Base-by-base conservation (phyloP, 1,284 basidiomycete species). In the Entoloma clypeatum region DNA sequence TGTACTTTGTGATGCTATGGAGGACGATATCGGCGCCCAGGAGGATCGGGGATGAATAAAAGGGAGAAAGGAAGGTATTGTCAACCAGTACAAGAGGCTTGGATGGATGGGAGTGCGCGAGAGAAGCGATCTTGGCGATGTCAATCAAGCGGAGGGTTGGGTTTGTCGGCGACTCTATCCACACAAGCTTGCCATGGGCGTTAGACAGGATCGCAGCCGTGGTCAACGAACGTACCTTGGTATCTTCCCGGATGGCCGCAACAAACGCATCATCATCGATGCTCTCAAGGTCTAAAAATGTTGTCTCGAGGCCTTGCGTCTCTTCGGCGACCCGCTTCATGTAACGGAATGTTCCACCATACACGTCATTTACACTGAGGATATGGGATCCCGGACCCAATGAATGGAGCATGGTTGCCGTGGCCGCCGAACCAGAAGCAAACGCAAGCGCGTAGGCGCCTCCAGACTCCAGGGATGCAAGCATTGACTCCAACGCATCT, bases 121-220 rank as follows among this genome's bases (percentile, higher is more conserved):
- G 67, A 22, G 72, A 60, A 27, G 74, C 72, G 48, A 93, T 74
- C 41, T 77, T 72, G 1, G 72, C 59, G 56, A 94, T 81, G 59
- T 91, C 82, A 46, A 94, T 81, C 24, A 96, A 67, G n/a, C 85
- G 81, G 8, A 98, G 80, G 1, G 91, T 92, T 0, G 95, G 95
- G 67, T 98, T 98, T 10, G 93, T 97, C 0, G 94, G 95, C 0
- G 89, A 78, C 66, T 99, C 94, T 58, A 97, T 81, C 93, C 93
- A 98, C 44, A 99, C 79, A n/a, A 98, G 72, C 86, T 94, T 51
- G 7, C 22, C 21, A 37, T 18, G 30, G 31, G 22, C 23, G 27
- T 40, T 8, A 23, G 21, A 19, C 13, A 11, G 5, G 13, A 30
- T 6, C 7, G 14, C 7, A 10, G 10, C 5, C 10, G 10, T 13